These are phyloP conservation scores for Senna siamea DNA, from an alignment of 306 rosid genomes.

Conservation along the genomic window DNA sequence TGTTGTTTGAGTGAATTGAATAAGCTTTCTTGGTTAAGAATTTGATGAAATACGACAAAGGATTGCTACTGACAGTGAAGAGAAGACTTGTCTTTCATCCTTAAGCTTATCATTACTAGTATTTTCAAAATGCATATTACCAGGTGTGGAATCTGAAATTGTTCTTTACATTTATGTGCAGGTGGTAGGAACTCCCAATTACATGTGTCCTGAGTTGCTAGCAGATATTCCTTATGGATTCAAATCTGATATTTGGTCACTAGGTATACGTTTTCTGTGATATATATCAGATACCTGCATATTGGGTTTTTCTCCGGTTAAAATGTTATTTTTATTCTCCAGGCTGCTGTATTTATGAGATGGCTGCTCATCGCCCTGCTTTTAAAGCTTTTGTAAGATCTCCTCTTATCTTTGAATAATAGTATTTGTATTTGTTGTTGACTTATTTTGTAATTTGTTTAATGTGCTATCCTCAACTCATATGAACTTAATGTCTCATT, in stretches of 20 bases:
- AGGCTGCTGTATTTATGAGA: slow-evolving; percentile 99
- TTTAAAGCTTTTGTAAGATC: slow-evolving; percentile 96
- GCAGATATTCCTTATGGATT: slow-evolving; percentile 99
- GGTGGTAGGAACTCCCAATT: slow-evolving; percentile 99
- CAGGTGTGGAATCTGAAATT: slow-evolving; percentile 15
- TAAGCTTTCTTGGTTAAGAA: not conserved
- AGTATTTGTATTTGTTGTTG: slow-evolving; percentile 8
- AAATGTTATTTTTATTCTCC: slow-evolving; percentile 42
- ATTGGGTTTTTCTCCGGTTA: slow-evolving; percentile 40
- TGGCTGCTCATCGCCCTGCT: slow-evolving; percentile 99
- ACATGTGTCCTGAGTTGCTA: slow-evolving; percentile 99
- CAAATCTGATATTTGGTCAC: slow-evolving; percentile 99
- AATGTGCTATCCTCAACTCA: slow-evolving; percentile 4
- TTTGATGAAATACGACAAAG: not conserved
- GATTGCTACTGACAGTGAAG: not conserved
- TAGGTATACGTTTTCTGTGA: slow-evolving; percentile 64
- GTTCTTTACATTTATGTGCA: slow-evolving; percentile 41
- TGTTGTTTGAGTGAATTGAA: not conserved
- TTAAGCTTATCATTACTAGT: not conserved
- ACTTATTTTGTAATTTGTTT: slow-evolving; percentile 7
- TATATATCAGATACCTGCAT: slow-evolving; percentile 5
- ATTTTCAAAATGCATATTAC: slow-evolving; percentile 10
- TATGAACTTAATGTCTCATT: slow-evolving; percentile 19
- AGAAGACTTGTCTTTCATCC: not conserved
- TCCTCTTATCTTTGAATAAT: slow-evolving; percentile 31